phyloP scores from a whole-genome alignment of 2,329 filamentous ascomycete species.

The Rhinocladiella similis region DNA sequence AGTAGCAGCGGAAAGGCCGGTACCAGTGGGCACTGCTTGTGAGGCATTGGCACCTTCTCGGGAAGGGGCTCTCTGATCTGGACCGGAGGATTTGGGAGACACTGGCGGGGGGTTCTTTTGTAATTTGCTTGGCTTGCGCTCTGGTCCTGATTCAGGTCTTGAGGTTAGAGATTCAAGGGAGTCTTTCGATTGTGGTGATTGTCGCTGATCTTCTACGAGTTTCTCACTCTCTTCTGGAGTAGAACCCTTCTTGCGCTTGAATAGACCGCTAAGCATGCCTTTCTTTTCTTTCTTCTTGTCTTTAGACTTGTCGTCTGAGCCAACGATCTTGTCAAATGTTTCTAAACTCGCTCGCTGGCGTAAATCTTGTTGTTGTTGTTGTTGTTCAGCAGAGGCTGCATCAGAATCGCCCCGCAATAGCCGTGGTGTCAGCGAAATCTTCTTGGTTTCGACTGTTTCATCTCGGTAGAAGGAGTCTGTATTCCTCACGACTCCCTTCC shows the following conservation, averaged over 20 bases:
- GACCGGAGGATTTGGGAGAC: conserved; percentile 35
- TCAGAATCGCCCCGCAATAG: conserved; percentile 80
- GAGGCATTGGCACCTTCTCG: conserved; percentile 35
- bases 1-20: conserved; percentile 11
- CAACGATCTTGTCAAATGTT: conserved; percentile 68
- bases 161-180: conserved; percentile 43
- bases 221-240: conserved; percentile 56
- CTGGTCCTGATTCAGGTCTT: conserved; percentile 42
- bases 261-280: conserved; percentile 70
- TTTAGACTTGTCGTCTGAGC: conserved; percentile 59
- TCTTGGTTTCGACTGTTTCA: conserved; percentile 90
- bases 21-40: not conserved
- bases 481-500: conserved; percentile 84
- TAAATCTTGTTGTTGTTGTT: conserved; percentile 66
- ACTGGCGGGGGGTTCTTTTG: conserved; percentile 62
- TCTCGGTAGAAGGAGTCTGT: conserved; percentile 98
- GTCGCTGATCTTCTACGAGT: conserved; percentile 59
- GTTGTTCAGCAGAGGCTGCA: conserved; percentile 76
- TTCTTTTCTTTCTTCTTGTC: conserved; percentile 75
- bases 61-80: conserved; percentile 33
- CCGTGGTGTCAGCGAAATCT: conserved; percentile 94
- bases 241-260: conserved; percentile 61
- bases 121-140: conserved; percentile 65
- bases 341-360: conserved; percentile 71
- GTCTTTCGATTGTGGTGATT: conserved; percentile 45